Evolutionary conservation across 208 protist species (phyloP).

Genomic region (Wallacemonas sp.): DNA sequence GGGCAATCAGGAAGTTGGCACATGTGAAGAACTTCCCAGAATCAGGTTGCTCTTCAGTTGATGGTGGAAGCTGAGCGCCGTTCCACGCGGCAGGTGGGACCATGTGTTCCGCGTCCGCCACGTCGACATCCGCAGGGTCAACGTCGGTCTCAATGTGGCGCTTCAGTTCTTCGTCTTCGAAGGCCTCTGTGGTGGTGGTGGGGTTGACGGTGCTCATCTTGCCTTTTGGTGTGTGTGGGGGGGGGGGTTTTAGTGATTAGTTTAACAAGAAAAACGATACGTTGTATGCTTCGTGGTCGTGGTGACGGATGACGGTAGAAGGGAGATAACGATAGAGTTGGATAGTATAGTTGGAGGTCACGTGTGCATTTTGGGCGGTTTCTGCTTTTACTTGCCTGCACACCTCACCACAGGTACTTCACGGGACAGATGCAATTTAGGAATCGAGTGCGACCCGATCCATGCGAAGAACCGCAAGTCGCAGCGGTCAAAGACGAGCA

Average conservation of each 20-base stretch:
- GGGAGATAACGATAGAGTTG: too few species aligned
- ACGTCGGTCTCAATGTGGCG: background rate
- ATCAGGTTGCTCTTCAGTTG: background rate
- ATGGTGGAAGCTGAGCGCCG: background rate
- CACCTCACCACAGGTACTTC: too few species aligned
- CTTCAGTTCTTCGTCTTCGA: background rate
- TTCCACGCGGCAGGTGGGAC: background rate
- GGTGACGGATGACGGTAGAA: too few species aligned
- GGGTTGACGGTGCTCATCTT: background rate
- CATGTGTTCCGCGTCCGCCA: background rate
- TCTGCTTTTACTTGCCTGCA: too few species aligned
- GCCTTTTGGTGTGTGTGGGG: background rate
- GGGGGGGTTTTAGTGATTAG: background rate
- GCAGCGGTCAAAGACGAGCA: too few species aligned
- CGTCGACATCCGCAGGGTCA: background rate
- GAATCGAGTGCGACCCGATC: too few species aligned
- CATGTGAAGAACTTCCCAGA: conserved; percentile 15
- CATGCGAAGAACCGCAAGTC: too few species aligned
- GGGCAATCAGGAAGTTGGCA: conserved; percentile 14
- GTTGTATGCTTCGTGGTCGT: too few species aligned
- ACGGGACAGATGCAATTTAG: too few species aligned
- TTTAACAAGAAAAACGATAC: background rate
- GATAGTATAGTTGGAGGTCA: too few species aligned
- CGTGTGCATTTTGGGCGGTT: too few species aligned
- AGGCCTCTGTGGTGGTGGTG: background rate